A percentile compares a stretch with the other conserved stretches of the same genome.
phyloP scores from a whole-genome alignment of 306 rosid species.

The Mimosa bimucronata region DNA sequence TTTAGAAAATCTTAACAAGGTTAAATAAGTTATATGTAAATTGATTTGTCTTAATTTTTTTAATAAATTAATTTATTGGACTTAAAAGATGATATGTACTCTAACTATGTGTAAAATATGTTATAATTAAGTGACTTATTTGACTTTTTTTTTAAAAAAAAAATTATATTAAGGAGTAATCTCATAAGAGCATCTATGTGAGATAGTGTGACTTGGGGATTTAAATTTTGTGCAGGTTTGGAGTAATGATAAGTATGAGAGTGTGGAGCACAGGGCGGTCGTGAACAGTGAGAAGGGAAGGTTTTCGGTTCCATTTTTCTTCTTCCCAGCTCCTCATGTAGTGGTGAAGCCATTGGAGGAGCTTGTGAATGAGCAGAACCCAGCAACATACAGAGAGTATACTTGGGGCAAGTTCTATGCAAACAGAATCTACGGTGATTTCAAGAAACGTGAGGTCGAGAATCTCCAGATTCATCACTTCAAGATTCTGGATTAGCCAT shows the following conservation, averaged over 20 bases:
- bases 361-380: slow-evolving; percentile 50
- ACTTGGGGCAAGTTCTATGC: slow-evolving; percentile 61
- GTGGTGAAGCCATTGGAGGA: slow-evolving; percentile 56
- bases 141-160: too few species aligned
- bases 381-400: slow-evolving; percentile 55
- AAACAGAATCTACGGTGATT: slow-evolving; percentile 44
- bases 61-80: too few species aligned
- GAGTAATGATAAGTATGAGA: slow-evolving; percentile 72
- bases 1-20: too few species aligned
- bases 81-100: too few species aligned
- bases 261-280: slow-evolving; percentile 68
- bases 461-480: slow-evolving; percentile 55
- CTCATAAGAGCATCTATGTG: too few species aligned
- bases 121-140: too few species aligned
- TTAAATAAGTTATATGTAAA: too few species aligned
- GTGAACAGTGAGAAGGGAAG: slow-evolving; percentile 61
- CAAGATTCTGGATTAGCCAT: slow-evolving; percentile 28
- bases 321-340: slow-evolving; percentile 58
- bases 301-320: slow-evolving; percentile 53
- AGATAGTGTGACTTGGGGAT: background rate
- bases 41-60: too few species aligned
- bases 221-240: slow-evolving; percentile 57
- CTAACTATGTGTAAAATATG: too few species aligned
- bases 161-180: too few species aligned
- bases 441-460: slow-evolving; percentile 51